Base-by-base conservation (phyloP, 257 asterid species). In the Scutellaria baicalensis region DNA sequence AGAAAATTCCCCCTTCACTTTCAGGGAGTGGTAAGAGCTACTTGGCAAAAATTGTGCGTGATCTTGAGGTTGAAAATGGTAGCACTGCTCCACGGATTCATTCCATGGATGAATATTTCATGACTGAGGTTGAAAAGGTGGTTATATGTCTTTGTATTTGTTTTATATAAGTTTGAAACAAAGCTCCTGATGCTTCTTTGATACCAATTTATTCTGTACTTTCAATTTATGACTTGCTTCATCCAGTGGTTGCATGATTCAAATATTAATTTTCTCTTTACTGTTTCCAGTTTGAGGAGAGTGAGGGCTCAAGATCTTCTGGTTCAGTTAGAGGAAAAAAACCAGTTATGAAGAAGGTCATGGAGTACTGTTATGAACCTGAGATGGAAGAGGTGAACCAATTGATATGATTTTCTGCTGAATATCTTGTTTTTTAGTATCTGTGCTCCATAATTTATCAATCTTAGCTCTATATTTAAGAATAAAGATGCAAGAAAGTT, bases 21-120 rank as follows among this genome's bases (percentile, higher is more conserved):
- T 81, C 86, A 94, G 99, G 99, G 69, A 89, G 99, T 79, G 99
- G 99, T 66, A 94, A 94, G 88, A 94, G 97, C 88, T 89, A 94
- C 83, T 62, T 91, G 85, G 99, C 97, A 16, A 94, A 91, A 75
- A 68, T 84, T 73, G 75, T 91, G 78, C 97, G 97, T 35, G 97
- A 94, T 60, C 77, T 94, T 60, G 99, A 94, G 86, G 89, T 94
- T 75, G 99, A 94, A 82, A 87, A 89, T 72, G 96, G 99, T 81
- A 95, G 96, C 73, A 69, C 72, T 62, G 97, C 90, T 64, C 97
- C 99, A 45, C 83, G 99, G 55, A 89, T 94, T 66, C 92, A 91
- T 81, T 89, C 99, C 43, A 91, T 91, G 86, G 97, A 94, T 84
- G 99, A 94, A 66, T 94, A 94, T 86, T 94, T 94, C 86, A 94